A percentile compares a stretch with the other conserved stretches of the same genome.
Conservation (phyloP, 1,284 basidiomycete genomes). For the Anthracocystis walkeri region DNA sequence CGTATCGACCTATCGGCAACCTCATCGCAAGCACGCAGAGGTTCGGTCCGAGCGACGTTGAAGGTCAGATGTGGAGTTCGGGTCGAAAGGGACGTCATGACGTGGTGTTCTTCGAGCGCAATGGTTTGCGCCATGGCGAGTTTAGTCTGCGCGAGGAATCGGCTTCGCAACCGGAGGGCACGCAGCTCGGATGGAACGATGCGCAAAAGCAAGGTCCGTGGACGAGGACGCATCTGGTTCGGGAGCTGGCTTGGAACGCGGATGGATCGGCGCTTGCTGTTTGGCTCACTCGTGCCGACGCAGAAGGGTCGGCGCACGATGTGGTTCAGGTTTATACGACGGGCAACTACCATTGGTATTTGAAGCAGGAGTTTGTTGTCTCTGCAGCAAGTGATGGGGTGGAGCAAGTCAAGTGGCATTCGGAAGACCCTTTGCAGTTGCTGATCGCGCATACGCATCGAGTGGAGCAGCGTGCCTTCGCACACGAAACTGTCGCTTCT, state of each 20-base stretch:
- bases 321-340: slow-evolving; percentile 89
- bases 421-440: slow-evolving; percentile 80
- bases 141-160: slow-evolving; percentile 78
- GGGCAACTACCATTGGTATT: slow-evolving; percentile 93
- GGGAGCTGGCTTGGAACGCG: slow-evolving; percentile 85
- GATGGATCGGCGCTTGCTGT: slow-evolving; percentile 88
- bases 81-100: slow-evolving; percentile 76
- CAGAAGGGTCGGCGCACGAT: slow-evolving; percentile 5
- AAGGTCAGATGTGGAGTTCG: slow-evolving; percentile 62
- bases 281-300: slow-evolving; percentile 75
- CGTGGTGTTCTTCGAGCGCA: slow-evolving; percentile 93
- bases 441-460: slow-evolving; percentile 74
- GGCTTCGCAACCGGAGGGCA: slow-evolving; percentile 64
- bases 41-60: slow-evolving; percentile 78
- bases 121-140: slow-evolving; percentile 90
- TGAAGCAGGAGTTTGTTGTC: slow-evolving; percentile 62
- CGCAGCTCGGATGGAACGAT: slow-evolving; percentile 44
- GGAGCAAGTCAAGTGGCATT: slow-evolving; percentile 85
- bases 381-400: slow-evolving; percentile 10
- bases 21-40: slow-evolving; percentile 85
- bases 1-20: slow-evolving; percentile 88
- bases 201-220: slow-evolving; percentile 30
- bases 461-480: slow-evolving; percentile 76
- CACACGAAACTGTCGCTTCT: slow-evolving; percentile 82
- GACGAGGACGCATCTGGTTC: slow-evolving; percentile 74